A percentile compares a stretch with the other conserved stretches of the same genome.
These are phyloP conservation scores for Posidonia australis DNA, from an alignment of 106 monocot species.

Conservation along the genomic window DNA sequence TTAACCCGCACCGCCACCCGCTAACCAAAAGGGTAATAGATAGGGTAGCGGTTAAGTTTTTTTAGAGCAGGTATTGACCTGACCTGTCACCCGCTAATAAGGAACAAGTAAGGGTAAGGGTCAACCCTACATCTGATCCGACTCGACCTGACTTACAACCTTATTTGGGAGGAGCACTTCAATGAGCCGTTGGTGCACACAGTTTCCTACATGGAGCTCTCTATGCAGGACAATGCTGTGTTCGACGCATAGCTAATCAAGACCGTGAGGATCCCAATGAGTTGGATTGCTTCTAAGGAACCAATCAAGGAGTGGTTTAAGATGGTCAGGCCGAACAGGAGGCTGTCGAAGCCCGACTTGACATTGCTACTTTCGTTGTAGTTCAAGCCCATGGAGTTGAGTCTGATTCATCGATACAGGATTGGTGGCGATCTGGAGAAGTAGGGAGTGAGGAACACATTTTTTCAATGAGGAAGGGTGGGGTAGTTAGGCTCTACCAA, in stretches of 20 bases:
- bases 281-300: no score
- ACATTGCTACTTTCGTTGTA: conserved; percentile 1
- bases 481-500: conserved; percentile 40
- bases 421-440: no score
- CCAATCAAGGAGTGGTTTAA: no score
- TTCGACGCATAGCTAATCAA: conserved; percentile 45
- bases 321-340: no score
- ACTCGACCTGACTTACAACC: no score
- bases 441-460: conserved; percentile 6
- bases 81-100: no score
- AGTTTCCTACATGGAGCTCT: conserved; percentile 20
- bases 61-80: no score
- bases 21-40: no score
- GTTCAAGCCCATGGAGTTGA: conserved; percentile 7
- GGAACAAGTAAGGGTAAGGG: no score
- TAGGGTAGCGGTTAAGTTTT: no score
- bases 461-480: conserved; percentile 18
- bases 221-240: conserved; percentile 53
- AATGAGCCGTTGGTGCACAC: conserved; percentile 39
- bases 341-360: conserved; percentile 9
- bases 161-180: conserved; percentile 45
- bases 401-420: not conserved
- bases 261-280: conserved; percentile 8
- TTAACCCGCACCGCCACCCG: no score
- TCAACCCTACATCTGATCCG: no score